A percentile compares a stretch with the other conserved stretches of the same genome.
These are phyloP conservation scores for Mrakia hoshinonis DNA, from an alignment of 768 basidiomycete species.

Conservation along the genomic window DNA sequence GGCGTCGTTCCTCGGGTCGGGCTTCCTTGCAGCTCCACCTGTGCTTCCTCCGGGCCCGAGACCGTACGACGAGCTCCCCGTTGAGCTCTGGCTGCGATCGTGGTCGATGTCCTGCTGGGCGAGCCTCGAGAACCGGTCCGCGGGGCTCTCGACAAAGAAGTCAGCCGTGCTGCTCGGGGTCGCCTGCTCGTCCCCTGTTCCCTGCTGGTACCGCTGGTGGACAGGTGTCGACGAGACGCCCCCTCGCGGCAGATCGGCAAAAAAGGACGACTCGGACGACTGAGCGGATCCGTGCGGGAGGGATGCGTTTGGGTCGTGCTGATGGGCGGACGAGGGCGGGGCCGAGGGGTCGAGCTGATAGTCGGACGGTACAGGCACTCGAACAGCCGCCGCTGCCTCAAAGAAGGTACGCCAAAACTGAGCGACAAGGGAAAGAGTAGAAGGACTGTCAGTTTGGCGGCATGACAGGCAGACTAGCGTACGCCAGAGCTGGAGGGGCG, in stretches of 20 bases:
- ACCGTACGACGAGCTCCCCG: background rate
- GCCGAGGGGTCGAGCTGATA: constrained; percentile 30
- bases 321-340: background rate
- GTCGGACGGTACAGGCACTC: constrained; percentile 66
- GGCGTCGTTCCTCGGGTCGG: constrained; percentile 14
- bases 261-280: constrained; percentile 16
- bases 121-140: constrained; percentile 14
- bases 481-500: background rate
- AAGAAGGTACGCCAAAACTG: constrained; percentile 98
- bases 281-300: background rate
- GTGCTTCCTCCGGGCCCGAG: background rate
- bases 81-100: background rate
- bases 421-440: background rate
- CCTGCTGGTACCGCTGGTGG: background rate
- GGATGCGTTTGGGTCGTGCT: constrained; percentile 5
- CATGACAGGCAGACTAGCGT: background rate
- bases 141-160: constrained; percentile 18
- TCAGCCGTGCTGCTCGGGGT: background rate
- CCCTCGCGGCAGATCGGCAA: constrained; percentile 11
- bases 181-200: constrained; percentile 8
- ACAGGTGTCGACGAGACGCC: background rate
- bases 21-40: background rate
- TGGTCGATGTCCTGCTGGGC: constrained; percentile 13
- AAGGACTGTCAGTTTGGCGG: background rate
- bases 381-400: constrained; percentile 81